phyloP scores from a whole-genome alignment of 495 filamentous ascomycete genomes.

The Talaromyces thailandensis region DNA sequence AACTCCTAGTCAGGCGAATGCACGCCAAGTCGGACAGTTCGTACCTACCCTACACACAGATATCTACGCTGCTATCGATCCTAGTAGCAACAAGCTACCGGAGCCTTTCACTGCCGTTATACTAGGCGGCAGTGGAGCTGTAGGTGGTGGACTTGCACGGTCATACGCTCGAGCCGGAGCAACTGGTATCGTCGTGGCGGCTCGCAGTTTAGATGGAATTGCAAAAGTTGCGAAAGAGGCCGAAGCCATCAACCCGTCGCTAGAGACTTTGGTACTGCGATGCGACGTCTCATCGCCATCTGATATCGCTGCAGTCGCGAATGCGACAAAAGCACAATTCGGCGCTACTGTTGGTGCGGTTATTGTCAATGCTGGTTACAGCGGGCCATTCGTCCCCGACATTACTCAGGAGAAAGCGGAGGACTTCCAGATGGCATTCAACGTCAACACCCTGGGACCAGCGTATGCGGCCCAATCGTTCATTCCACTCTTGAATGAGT shows the following conservation, averaged over 20 bases:
- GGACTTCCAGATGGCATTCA: conserved; percentile 31
- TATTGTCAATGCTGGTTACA: conserved; percentile 33
- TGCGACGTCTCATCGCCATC: conserved; percentile 32
- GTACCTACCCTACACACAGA: conserved; percentile 25
- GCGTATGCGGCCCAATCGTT: conserved; percentile 32
- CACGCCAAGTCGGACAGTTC: conserved; percentile 7
- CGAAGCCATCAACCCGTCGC: conserved; percentile 16
- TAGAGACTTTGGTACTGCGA: conserved; percentile 15
- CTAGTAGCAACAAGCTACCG: conserved; percentile 17
- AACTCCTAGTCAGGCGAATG: conserved; percentile 1
- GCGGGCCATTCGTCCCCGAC: conserved; percentile 20
- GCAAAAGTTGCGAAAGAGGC: conserved; percentile 19
- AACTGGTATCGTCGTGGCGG: conserved; percentile 32
- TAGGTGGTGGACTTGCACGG: conserved; percentile 31
- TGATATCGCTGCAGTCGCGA: conserved; percentile 21
- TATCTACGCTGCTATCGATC: conserved; percentile 34
- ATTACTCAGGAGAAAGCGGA: conserved; percentile 18
- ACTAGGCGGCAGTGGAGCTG: conserved; percentile 23
- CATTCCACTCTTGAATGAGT: conserved; percentile 26
- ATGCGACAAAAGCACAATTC: conserved; percentile 18
- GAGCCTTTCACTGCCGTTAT: conserved; percentile 32
- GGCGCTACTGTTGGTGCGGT: conserved; percentile 30
- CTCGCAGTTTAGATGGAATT: conserved; percentile 22
- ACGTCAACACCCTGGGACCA: conserved; percentile 33
- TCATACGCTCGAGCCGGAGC: conserved; percentile 32